phyloP scores from a whole-genome alignment of 2,329 filamentous ascomycete genomes.

The Emmonsiellopsis sp. region DNA sequence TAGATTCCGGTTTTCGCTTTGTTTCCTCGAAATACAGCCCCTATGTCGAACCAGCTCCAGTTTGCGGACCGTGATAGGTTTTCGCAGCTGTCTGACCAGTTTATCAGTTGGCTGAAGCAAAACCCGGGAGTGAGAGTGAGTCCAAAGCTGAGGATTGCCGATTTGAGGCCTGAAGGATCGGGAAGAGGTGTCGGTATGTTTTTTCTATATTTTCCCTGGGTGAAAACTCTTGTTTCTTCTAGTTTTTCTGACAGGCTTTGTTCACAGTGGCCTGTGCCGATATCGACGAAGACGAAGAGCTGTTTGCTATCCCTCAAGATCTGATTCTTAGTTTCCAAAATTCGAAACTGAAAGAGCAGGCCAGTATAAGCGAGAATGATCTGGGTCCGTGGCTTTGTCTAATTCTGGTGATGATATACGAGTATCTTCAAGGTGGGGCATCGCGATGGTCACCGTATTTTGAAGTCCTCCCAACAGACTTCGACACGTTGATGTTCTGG shows the following conservation, averaged over 20 bases:
- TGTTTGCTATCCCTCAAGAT: slow-evolving; percentile 70
- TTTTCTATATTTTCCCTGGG: slow-evolving; percentile 9
- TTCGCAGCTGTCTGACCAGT: slow-evolving; percentile 40
- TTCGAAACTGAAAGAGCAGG: slow-evolving; percentile 54
- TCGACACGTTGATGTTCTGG: slow-evolving; percentile 93
- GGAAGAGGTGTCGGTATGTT: slow-evolving; percentile 56
- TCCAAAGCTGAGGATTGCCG: slow-evolving; percentile 49
- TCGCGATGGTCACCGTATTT: slow-evolving; percentile 76
- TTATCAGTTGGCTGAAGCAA: slow-evolving; percentile 49
- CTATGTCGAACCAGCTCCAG: slow-evolving; percentile 28
- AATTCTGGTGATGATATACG: slow-evolving; percentile 75
- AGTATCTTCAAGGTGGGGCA: slow-evolving; percentile 48
- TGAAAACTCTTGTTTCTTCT: slow-evolving; percentile 11
- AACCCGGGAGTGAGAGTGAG: slow-evolving; percentile 46
- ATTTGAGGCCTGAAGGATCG: slow-evolving; percentile 47
- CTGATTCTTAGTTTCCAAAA: slow-evolving; percentile 65
- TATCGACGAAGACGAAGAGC: slow-evolving; percentile 63
- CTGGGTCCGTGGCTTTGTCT: slow-evolving; percentile 47
- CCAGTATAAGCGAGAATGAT: slow-evolving; percentile 46
- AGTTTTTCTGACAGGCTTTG: slow-evolving; percentile 11
- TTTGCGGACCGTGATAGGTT: slow-evolving; percentile 31
- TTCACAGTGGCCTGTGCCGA: slow-evolving; percentile 58
- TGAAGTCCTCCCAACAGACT: slow-evolving; percentile 59
- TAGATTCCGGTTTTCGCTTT: neutral
- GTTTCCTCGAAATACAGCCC: neutral